Conservation (phyloP, 2,329 filamentous ascomycete species). For the Calonectria naviculata region DNA sequence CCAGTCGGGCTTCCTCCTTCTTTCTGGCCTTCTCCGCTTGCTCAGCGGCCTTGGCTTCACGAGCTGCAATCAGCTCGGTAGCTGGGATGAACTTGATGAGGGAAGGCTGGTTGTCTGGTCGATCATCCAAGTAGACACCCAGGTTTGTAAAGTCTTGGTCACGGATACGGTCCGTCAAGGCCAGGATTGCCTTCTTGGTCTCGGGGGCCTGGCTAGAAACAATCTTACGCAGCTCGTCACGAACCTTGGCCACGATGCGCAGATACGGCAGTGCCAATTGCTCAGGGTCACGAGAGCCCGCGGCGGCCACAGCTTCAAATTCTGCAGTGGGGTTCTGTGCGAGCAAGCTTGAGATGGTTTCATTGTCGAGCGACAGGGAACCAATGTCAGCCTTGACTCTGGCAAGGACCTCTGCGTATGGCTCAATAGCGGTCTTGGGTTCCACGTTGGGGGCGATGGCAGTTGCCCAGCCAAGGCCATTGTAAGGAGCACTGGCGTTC, state of each 20-base stretch:
- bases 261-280: slow-evolving; percentile 66
- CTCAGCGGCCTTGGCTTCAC: slow-evolving; percentile 69
- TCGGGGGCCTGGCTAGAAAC: slow-evolving; percentile 57
- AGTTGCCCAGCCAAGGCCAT: slow-evolving; percentile 67
- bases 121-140: slow-evolving; percentile 89
- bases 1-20: slow-evolving; percentile 66
- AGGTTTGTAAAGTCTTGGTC: slow-evolving; percentile 85
- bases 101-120: slow-evolving; percentile 73
- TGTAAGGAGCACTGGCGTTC: slow-evolving; percentile 64
- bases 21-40: slow-evolving; percentile 69
- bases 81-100: slow-evolving; percentile 76
- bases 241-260: slow-evolving; percentile 64
- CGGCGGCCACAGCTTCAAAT: slow-evolving; percentile 56
- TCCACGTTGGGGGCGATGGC: slow-evolving; percentile 53
- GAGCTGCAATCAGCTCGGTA: slow-evolving; percentile 65
- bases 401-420: slow-evolving; percentile 58
- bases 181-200: slow-evolving; percentile 77
- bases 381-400: slow-evolving; percentile 59
- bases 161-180: slow-evolving; percentile 82
- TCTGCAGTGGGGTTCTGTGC: slow-evolving; percentile 57
- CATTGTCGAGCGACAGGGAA: slow-evolving; percentile 60
- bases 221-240: slow-evolving; percentile 71
- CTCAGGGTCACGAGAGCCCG: slow-evolving; percentile 63
- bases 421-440: slow-evolving; percentile 57
- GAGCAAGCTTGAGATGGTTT: slow-evolving; percentile 56